phyloP scores from a whole-genome alignment of 1,284 basidiomycete species.

The Entoloma clypeatum region DNA sequence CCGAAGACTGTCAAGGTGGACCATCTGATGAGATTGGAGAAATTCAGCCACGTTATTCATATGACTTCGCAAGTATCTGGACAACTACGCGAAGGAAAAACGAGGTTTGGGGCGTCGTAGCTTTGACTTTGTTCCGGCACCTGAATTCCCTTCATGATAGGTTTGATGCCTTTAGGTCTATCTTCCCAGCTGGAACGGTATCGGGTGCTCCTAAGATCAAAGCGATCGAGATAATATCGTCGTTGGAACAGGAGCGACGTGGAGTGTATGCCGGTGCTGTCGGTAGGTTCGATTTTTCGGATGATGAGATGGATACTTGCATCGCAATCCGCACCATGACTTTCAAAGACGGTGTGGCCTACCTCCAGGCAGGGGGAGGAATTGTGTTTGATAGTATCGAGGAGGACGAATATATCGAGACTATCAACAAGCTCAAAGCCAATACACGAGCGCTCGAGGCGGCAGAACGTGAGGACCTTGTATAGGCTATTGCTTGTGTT shows the following conservation, averaged over 20 bases:
- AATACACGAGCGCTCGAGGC: conserved; percentile 84
- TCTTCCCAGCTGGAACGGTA: conserved; percentile 99
- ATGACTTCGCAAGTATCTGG: conserved; percentile 96
- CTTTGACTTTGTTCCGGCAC: neutral
- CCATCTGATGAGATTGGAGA: conserved; percentile 91
- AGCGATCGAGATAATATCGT: conserved; percentile 91
- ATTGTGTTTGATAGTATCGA: conserved; percentile 98
- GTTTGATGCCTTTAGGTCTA: conserved; percentile 98
- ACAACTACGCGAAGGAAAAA: conserved; percentile 76
- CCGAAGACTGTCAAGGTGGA: conserved; percentile 96
- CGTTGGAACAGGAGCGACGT: conserved; percentile 85
- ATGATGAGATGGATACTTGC: conserved; percentile 96
- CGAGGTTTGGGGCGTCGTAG: conserved; percentile 49
- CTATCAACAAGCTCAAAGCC: conserved; percentile 90
- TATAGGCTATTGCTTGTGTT: conserved; percentile 6
- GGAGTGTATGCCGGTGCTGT: conserved; percentile 98
- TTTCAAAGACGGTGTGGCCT: conserved; percentile 91
- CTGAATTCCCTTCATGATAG: conserved; percentile 36
- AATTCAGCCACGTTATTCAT: conserved; percentile 98
- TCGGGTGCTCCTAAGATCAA: conserved; percentile 99
- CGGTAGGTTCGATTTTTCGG: conserved; percentile 94
- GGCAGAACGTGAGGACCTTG: conserved; percentile 76
- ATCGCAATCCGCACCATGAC: conserved; percentile 99
- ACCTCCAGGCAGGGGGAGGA: conserved; percentile 95
- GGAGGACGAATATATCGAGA: conserved; percentile 96